A percentile compares a stretch with the other conserved stretches of the same genome.
Conservation (phyloP, 495 filamentous ascomycete genomes). For the Neurospora cerealis region DNA sequence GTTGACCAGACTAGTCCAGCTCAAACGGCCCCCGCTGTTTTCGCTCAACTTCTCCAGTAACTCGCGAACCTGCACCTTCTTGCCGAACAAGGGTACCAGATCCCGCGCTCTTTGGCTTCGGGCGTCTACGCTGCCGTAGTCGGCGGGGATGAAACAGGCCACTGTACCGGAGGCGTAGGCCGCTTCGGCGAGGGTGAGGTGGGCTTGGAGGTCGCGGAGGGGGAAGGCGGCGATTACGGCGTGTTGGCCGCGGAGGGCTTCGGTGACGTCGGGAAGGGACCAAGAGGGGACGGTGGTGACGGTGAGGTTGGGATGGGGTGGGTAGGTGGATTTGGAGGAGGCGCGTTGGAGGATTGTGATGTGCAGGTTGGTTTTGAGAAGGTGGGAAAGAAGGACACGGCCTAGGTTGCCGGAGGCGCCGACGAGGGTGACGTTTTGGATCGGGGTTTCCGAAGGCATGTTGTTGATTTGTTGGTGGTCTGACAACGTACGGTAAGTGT, state of each 20-base stretch:
- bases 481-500: neutral
- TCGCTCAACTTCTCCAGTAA: slow-evolving; percentile 8
- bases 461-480: neutral
- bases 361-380: slow-evolving; percentile 19
- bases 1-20: slow-evolving; percentile 31
- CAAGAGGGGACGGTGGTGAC: slow-evolving; percentile 7
- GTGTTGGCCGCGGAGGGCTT: slow-evolving; percentile 8
- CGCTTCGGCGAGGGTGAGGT: slow-evolving; percentile 40
- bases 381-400: slow-evolving; percentile 23
- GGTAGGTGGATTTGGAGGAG: slow-evolving; percentile 9
- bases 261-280: slow-evolving; percentile 2
- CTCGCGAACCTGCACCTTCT: slow-evolving; percentile 15
- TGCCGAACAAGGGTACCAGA: slow-evolving; percentile 24
- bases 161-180: slow-evolving; percentile 34
- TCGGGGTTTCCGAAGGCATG: neutral
- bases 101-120: slow-evolving; percentile 26
- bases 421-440: slow-evolving; percentile 18
- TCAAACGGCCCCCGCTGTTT: slow-evolving; percentile 10
- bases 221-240: slow-evolving; percentile 25
- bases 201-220: slow-evolving; percentile 16
- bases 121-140: slow-evolving; percentile 36
- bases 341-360: slow-evolving; percentile 30
- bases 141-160: slow-evolving; percentile 43
- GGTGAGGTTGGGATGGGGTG: slow-evolving; percentile 2
- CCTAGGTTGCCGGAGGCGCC: slow-evolving; percentile 33